phyloP scores from a whole-genome alignment of 2,329 filamentous ascomycete genomes.

The Penicillium sp. region DNA sequence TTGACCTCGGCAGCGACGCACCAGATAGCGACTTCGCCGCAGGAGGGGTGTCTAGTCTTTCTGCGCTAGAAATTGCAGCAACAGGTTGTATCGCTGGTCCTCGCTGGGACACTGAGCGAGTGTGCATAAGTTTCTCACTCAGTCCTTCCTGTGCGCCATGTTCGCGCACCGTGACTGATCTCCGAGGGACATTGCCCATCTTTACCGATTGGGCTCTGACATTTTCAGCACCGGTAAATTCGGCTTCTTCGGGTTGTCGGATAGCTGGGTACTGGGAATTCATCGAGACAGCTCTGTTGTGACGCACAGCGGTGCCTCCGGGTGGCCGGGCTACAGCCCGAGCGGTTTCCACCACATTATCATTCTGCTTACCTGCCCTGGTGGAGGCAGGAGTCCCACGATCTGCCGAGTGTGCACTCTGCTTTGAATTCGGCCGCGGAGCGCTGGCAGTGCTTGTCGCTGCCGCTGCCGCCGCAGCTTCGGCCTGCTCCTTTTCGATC shows the following conservation, averaged over 20 bases:
- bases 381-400: constrained; percentile 11
- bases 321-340: constrained; percentile 18
- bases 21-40: constrained; percentile 29
- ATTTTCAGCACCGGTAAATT: constrained; percentile 29
- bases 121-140: constrained; percentile 11
- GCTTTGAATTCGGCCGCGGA: constrained; percentile 8
- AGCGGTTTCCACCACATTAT: constrained; percentile 5
- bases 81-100: constrained; percentile 13
- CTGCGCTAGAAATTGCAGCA: constrained; percentile 15
- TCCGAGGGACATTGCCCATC: constrained; percentile 32
- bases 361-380: constrained; percentile 13
- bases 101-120: constrained; percentile 28
- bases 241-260: constrained; percentile 28
- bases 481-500: constrained; percentile 29
- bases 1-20: constrained; percentile 39
- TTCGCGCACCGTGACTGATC: constrained; percentile 37
- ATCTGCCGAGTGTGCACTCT: constrained; percentile 19
- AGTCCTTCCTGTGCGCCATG: constrained; percentile 20
- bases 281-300: constrained; percentile 25
- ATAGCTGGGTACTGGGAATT: constrained; percentile 31
- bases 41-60: constrained; percentile 22
- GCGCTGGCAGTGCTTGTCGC: not conserved
- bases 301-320: constrained; percentile 25
- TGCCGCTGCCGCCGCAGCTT: constrained; percentile 13
- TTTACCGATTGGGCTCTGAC: constrained; percentile 22